phyloP scores from a whole-genome alignment of 2,329 filamentous ascomycete genomes.

The Xylariaceae sp. region DNA sequence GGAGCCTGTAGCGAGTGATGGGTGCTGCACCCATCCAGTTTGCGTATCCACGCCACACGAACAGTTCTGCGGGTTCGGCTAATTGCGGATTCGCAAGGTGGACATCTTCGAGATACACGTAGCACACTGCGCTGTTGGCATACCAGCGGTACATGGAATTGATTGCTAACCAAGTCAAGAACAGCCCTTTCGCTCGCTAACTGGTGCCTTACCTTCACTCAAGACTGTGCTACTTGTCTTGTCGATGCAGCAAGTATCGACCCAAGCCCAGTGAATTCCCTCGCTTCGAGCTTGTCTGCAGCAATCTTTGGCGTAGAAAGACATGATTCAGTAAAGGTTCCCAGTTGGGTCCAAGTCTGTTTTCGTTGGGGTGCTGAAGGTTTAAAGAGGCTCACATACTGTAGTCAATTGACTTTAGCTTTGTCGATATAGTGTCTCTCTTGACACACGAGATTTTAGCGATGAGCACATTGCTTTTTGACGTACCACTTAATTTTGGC shows the following conservation, averaged over 20 bases:
- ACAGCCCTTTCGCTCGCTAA: neutral
- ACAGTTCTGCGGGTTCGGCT: neutral
- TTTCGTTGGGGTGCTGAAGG: too few species aligned
- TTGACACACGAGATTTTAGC: too few species aligned
- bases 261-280: slow-evolving; percentile 1
- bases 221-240: neutral
- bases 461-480: too few species aligned
- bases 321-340: too few species aligned
- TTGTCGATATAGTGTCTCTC: too few species aligned
- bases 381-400: too few species aligned
- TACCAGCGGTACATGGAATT: slow-evolving; percentile 1
- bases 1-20: too few species aligned
- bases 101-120: neutral
- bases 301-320: too few species aligned
- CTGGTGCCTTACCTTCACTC: neutral
- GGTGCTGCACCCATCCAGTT: too few species aligned
- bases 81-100: neutral
- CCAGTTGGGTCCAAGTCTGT: too few species aligned
- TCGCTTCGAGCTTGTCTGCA: slow-evolving; percentile 32
- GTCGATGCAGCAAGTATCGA: neutral
- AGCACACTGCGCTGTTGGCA: neutral
- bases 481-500: too few species aligned
- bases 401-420: too few species aligned
- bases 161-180: neutral
- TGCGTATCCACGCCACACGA: neutral